phyloP scores from a whole-genome alignment of 2,329 filamentous ascomycete genomes.

The Coniella lustricola region DNA sequence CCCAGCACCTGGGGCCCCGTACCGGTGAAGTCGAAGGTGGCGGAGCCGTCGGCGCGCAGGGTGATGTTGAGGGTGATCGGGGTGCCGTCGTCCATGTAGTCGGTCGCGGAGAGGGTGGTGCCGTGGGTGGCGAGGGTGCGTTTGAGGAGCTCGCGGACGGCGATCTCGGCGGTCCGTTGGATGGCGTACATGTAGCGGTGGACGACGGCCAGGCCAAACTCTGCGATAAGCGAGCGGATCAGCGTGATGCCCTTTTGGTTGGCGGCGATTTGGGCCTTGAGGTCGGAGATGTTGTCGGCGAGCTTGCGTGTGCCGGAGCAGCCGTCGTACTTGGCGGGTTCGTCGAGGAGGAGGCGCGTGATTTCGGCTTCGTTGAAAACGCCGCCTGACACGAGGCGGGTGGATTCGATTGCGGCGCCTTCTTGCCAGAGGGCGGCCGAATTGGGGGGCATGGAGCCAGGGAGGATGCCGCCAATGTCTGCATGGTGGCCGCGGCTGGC shows the following conservation, averaged over 20 bases:
- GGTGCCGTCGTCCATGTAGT: constrained; percentile 35
- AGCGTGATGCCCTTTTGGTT: constrained; percentile 70
- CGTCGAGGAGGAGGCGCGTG: constrained; percentile 55
- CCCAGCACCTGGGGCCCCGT: constrained; percentile 28
- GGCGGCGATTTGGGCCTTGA: constrained; percentile 69
- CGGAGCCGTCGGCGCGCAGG: constrained; percentile 22
- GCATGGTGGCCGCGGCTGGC: constrained; percentile 59
- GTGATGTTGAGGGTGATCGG: constrained; percentile 26
- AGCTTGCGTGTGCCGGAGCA: constrained; percentile 63
- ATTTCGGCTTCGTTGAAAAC: constrained; percentile 66
- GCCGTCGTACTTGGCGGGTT: constrained; percentile 60
- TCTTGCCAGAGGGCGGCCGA: constrained; percentile 54
- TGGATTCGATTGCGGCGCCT: constrained; percentile 50
- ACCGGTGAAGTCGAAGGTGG: constrained; percentile 21
- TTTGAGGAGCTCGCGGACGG: constrained; percentile 65
- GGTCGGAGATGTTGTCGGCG: constrained; percentile 65
- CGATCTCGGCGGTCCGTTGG: constrained; percentile 66
- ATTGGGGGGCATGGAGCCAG: constrained; percentile 68
- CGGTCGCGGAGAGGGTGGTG: constrained; percentile 23
- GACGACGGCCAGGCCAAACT: constrained; percentile 66
- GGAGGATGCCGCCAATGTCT: constrained; percentile 53
- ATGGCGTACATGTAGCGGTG: constrained; percentile 75
- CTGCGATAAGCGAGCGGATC: constrained; percentile 62
- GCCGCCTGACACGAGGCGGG: constrained; percentile 60
- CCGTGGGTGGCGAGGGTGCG: constrained; percentile 48